phyloP scores from a whole-genome alignment of 352 stramenopile genomes.

The Phytopythium vexans region DNA sequence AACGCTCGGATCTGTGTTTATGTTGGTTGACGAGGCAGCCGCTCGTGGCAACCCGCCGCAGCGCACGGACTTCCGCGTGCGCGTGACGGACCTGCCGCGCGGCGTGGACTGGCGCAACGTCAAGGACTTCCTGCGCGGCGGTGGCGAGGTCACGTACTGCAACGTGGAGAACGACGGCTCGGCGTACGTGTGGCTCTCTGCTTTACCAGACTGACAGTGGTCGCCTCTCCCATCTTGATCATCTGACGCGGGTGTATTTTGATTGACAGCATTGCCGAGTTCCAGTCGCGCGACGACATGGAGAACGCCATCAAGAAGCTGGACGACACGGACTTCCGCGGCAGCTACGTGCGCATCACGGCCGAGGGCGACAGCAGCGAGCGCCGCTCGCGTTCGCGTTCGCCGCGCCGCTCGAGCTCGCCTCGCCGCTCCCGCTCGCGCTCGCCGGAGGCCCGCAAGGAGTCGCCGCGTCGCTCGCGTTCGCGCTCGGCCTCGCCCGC shows the following conservation, averaged over 20 bases:
- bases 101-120: slow-evolving; percentile 84
- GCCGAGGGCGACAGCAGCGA: slow-evolving; percentile 30
- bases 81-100: slow-evolving; percentile 73
- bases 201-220: background rate
- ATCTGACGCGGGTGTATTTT: background rate
- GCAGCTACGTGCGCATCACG: slow-evolving; percentile 76
- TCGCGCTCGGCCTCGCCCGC: slow-evolving; percentile 61
- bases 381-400: slow-evolving; percentile 57
- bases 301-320: slow-evolving; percentile 84
- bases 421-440: slow-evolving; percentile 68
- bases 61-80: slow-evolving; percentile 73
- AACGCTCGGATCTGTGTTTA: background rate
- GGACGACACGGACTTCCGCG: slow-evolving; percentile 86
- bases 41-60: slow-evolving; percentile 63
- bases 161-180: slow-evolving; percentile 81
- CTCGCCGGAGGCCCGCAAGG: slow-evolving; percentile 54
- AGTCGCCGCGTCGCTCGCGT: slow-evolving; percentile 50
- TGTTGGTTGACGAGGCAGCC: background rate
- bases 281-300: slow-evolving; percentile 79
- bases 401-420: slow-evolving; percentile 52
- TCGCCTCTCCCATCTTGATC: background rate
- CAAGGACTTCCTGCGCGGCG: slow-evolving; percentile 83
- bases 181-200: slow-evolving; percentile 49
- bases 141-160: slow-evolving; percentile 84
- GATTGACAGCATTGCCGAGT: slow-evolving; percentile 63